Conservation (phyloP, 2,329 filamentous ascomycete species). For the Penicillium occitanis region DNA sequence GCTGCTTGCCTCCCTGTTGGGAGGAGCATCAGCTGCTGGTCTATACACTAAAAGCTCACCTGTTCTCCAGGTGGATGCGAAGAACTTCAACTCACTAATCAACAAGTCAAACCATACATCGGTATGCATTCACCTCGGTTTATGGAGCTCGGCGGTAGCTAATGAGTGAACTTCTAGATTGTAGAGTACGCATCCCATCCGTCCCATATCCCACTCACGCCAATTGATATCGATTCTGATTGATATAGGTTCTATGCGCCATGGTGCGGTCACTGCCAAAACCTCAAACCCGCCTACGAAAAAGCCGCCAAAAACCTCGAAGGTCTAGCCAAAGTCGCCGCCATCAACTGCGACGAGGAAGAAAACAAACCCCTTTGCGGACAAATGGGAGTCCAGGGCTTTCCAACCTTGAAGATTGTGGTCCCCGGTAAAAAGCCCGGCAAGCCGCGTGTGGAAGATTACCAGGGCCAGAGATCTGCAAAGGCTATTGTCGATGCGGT, state of each 20-base stretch:
- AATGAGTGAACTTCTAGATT: constrained; percentile 42
- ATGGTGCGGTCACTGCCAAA: constrained; percentile 97
- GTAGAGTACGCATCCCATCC: constrained; percentile 48
- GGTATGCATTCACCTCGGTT: constrained; percentile 53
- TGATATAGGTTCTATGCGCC: constrained; percentile 84
- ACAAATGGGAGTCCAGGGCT: constrained; percentile 83
- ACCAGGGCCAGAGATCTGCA: constrained; percentile 79
- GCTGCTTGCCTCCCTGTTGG: constrained; percentile 62
- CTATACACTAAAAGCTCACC: constrained; percentile 85
- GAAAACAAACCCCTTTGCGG: constrained; percentile 85
- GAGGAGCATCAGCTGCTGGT: constrained; percentile 65
- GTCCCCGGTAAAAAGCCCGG: constrained; percentile 77
- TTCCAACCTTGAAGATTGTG: constrained; percentile 93
- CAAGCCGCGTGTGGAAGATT: constrained; percentile 83
- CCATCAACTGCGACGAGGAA: constrained; percentile 93
- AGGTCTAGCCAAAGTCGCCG: constrained; percentile 92
- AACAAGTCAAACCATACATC: constrained; percentile 88
- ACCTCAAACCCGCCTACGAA: constrained; percentile 91
- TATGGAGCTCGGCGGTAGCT: constrained; percentile 19
- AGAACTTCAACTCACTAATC: constrained; percentile 79
- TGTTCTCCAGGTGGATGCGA: constrained; percentile 77
- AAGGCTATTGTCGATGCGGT: constrained; percentile 85
- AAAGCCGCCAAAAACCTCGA: constrained; percentile 85
- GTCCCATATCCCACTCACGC: constrained; percentile 20
- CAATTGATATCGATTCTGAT: constrained; percentile 22